Conservation (phyloP, 129 eudicot species). For the Flaveria bidentis region DNA sequence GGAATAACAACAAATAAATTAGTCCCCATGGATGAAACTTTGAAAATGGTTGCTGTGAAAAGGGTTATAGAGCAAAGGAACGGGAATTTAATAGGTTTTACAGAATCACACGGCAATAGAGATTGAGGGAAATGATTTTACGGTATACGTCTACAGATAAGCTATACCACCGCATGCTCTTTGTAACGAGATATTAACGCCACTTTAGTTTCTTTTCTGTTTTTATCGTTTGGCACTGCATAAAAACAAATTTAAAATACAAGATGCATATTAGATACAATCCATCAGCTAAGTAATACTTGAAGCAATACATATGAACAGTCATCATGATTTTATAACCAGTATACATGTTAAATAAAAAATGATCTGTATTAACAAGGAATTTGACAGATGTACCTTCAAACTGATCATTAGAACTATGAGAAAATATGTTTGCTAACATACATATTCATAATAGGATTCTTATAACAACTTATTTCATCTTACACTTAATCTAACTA, state of each 20-base stretch:
- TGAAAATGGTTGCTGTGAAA: slow-evolving; percentile 2
- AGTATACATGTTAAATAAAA: background rate
- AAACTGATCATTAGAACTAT: background rate
- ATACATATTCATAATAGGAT: background rate
- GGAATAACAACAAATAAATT: slow-evolving; percentile 72
- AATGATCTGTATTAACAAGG: slow-evolving; percentile 6
- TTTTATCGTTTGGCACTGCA: slow-evolving; percentile 1
- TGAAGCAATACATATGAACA: background rate
- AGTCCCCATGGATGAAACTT: slow-evolving; percentile 68
- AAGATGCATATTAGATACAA: slow-evolving; percentile 8
- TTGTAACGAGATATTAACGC: slow-evolving; percentile 35
- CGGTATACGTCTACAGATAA: slow-evolving; percentile 79
- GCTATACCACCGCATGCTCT: slow-evolving; percentile 86
- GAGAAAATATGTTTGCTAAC: background rate
- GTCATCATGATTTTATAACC: background rate
- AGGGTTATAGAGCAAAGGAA: background rate
- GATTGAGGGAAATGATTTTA: slow-evolving; percentile 69
- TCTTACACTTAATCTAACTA: background rate
- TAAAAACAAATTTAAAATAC: background rate
- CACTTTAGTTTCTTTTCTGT: slow-evolving; percentile 27
- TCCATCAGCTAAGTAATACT: background rate
- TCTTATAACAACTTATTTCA: background rate
- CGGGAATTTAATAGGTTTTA: slow-evolving; percentile 29
- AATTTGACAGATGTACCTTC: background rate
- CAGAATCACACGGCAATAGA: slow-evolving; percentile 92